A percentile compares a stretch with the other conserved stretches of the same genome.
These are phyloP conservation scores for Candida pseudoviswanathii DNA, from an alignment of 1,139 yeast species.

Conservation along the genomic window DNA sequence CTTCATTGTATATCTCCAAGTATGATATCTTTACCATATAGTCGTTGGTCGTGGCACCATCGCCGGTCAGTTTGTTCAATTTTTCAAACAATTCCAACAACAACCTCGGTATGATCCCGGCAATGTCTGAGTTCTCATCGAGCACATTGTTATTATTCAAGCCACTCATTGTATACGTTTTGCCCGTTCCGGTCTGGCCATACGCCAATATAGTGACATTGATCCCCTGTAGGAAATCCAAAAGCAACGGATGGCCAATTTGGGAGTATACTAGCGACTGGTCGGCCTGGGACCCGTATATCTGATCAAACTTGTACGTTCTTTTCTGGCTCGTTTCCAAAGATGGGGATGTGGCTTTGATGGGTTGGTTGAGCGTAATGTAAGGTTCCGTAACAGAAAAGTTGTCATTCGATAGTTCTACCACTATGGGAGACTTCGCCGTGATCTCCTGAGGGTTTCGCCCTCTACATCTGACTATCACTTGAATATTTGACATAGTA, in stretches of 20 bases:
- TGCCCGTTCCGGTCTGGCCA: slow-evolving; percentile 91
- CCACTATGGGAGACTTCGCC: slow-evolving; percentile 74
- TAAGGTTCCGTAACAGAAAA: slow-evolving; percentile 38
- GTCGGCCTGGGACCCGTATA: slow-evolving; percentile 72
- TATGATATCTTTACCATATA: slow-evolving; percentile 69
- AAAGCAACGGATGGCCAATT: slow-evolving; percentile 65
- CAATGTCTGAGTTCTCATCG: slow-evolving; percentile 25
- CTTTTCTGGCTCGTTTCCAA: slow-evolving; percentile 25
- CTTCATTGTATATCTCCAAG: slow-evolving; percentile 75
- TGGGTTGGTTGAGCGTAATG: slow-evolving; percentile 39
- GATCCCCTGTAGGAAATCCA: slow-evolving; percentile 67
- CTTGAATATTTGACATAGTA: slow-evolving; percentile 61
- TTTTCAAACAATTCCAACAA: slow-evolving; percentile 55
- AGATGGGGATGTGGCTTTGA: slow-evolving; percentile 18
- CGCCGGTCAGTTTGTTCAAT: slow-evolving; percentile 35
- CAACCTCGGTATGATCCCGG: slow-evolving; percentile 73
- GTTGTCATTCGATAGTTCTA: slow-evolving; percentile 56
- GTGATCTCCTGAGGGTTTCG: slow-evolving; percentile 71
- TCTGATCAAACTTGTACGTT: slow-evolving; percentile 70
- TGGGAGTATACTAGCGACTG: slow-evolving; percentile 59
- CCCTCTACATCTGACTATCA: slow-evolving; percentile 87
- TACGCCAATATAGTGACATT: slow-evolving; percentile 84
- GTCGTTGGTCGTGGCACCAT: slow-evolving; percentile 38
- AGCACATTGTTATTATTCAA: slow-evolving; percentile 15
- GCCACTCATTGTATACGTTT: slow-evolving; percentile 79